Evolutionary conservation across 2,329 filamentous ascomycete species (phyloP).

Genomic region (Diplodia scrobiculata): DNA sequence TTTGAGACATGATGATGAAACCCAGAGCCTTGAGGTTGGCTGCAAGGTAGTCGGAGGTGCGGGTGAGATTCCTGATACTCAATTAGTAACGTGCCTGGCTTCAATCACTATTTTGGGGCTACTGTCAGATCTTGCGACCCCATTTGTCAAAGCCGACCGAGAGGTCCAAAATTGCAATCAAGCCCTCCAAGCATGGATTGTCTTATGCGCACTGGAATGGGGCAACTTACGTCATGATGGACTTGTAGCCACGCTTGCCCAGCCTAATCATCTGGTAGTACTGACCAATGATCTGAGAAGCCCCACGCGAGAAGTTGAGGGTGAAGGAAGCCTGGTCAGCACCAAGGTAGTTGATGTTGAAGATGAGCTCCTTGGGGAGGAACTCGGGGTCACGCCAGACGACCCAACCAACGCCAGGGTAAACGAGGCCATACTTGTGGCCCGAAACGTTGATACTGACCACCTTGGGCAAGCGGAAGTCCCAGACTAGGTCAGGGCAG

Average conservation of each 20-base stretch:
- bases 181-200: not conserved
- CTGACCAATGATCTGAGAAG: conserved; percentile 91
- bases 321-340: conserved; percentile 95
- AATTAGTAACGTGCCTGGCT: not conserved
- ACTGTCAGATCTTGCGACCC: not conserved
- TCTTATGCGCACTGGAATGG: not conserved
- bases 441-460: conserved; percentile 93
- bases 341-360: conserved; percentile 99
- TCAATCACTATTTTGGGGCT: not conserved
- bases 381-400: conserved; percentile 83
- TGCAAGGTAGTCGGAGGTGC: conserved; percentile 84
- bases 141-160: not conserved
- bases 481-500: conserved; percentile 80
- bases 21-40: conserved; percentile 71
- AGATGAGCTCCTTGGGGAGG: conserved; percentile 87
- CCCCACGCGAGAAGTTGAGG: conserved; percentile 95
- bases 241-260: conserved; percentile 85
- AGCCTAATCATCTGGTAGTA: conserved; percentile 97
- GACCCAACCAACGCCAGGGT: conserved; percentile 92
- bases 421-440: conserved; percentile 70
- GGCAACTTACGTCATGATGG: conserved; percentile 71
- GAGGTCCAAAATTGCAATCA: not conserved
- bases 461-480: conserved; percentile 85
- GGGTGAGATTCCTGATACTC: conserved; percentile 68
- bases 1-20: conserved; percentile 86